Conservation (phyloP, 2,329 filamentous ascomycete species). For the Clonostachys solani region DNA sequence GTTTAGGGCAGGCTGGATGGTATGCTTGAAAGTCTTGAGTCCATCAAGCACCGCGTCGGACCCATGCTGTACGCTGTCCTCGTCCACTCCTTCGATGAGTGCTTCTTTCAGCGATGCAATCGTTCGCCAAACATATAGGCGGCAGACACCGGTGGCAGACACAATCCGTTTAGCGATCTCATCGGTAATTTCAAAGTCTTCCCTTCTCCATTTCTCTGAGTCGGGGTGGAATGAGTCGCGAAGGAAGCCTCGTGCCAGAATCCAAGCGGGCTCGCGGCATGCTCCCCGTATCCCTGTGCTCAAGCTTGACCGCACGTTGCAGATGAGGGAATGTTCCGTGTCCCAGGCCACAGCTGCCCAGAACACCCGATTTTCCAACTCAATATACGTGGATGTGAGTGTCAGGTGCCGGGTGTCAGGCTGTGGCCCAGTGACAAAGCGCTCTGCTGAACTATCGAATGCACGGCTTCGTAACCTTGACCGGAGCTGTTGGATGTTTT, state of each 20-base stretch:
- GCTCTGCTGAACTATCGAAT: no score
- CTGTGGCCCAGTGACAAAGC: no score
- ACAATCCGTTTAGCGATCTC: constrained; percentile 1
- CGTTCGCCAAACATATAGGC: constrained; percentile 7
- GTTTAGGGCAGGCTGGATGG: constrained; percentile 3
- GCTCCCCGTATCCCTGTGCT: constrained; percentile 6
- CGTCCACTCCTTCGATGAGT: constrained; percentile 6
- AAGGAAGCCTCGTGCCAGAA: constrained; percentile 3
- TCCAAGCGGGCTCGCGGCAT: constrained; percentile 7
- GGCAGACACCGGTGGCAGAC: constrained; percentile 1
- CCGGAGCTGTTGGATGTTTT: constrained; percentile 5
- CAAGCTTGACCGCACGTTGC: constrained; percentile 6
- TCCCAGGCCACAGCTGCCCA: constrained; percentile 9
- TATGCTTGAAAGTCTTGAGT: neutral
- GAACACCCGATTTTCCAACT: constrained; percentile 6
- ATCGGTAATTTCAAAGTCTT: constrained; percentile 2
- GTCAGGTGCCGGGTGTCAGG: no score
- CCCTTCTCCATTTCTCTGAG: neutral
- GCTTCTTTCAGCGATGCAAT: constrained; percentile 9
- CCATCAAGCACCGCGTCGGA: constrained; percentile 4
- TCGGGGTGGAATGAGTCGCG: constrained; percentile 2
- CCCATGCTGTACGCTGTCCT: constrained; percentile 4
- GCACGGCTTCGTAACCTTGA: neutral
- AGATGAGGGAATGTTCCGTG: constrained; percentile 5
- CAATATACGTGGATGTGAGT: constrained; percentile 1